Percentiles rank a stretch among this genome's conserved stretches.
Conservation (phyloP, 2,329 filamentous ascomycete genomes). For the Chaetomiaceae sp. region DNA sequence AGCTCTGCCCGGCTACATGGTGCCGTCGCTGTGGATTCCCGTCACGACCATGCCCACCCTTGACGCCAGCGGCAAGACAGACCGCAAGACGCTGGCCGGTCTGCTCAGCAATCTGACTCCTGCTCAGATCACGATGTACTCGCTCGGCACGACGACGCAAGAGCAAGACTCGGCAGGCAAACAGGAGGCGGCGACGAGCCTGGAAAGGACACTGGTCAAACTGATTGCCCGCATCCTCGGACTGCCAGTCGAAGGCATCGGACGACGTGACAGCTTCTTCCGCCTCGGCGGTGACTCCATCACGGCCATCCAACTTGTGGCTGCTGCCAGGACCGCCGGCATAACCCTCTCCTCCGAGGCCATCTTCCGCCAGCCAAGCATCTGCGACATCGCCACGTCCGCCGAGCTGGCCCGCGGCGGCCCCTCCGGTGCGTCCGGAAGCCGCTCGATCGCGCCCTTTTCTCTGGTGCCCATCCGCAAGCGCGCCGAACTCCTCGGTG, state of each 20-base stretch:
- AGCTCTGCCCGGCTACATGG: constrained; percentile 1
- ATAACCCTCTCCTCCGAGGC: constrained; percentile 16
- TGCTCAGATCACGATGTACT: neutral
- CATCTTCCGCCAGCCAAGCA: constrained; percentile 20
- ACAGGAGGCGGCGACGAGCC: too few relatives aligned
- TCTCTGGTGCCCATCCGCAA: neutral
- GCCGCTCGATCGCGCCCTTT: neutral
- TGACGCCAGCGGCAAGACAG: neutral
- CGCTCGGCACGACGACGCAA: neutral
- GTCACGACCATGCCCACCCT: neutral
- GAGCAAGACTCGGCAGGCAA: neutral
- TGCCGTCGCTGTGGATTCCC: neutral
- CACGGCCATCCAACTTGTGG: constrained; percentile 41
- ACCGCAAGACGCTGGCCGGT: neutral
- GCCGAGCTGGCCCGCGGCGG: constrained; percentile 22
- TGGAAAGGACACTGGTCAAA: too few relatives aligned
- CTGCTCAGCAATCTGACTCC: neutral
- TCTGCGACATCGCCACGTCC: constrained; percentile 19
- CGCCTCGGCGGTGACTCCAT: constrained; percentile 34
- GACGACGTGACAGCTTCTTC: constrained; percentile 37
- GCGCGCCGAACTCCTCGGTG: neutral
- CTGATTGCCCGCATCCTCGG: too few relatives aligned
- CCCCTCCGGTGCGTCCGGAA: neutral
- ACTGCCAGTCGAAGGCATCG: too few relatives aligned
- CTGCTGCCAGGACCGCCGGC: constrained; percentile 26